Percentiles rank a stretch among this genome's conserved stretches.
phyloP scores from a whole-genome alignment of 805 yeast genomes.

The Hanseniaspora guilliermondii region DNA sequence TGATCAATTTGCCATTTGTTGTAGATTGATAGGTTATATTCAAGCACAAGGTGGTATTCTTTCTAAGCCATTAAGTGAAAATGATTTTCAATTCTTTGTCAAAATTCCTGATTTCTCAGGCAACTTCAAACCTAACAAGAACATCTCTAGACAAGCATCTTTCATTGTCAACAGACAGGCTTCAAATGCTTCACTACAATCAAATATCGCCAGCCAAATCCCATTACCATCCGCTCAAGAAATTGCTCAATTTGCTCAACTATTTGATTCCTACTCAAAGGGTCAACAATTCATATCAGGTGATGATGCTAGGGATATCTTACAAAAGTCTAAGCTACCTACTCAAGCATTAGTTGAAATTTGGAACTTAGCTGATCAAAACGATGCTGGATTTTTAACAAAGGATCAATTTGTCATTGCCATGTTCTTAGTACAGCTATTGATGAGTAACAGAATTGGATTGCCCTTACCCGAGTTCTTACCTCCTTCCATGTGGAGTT shows the following conservation, averaged over 20 bases:
- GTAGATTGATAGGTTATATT: slow-evolving; percentile 79
- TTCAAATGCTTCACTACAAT: slow-evolving; percentile 13
- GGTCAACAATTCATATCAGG: slow-evolving; percentile 54
- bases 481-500: slow-evolving; percentile 34
- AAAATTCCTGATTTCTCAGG: slow-evolving; percentile 37
- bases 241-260: slow-evolving; percentile 49
- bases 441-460: slow-evolving; percentile 46
- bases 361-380: slow-evolving; percentile 78
- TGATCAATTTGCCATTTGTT: slow-evolving; percentile 68
- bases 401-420: slow-evolving; percentile 76
- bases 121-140: slow-evolving; percentile 49
- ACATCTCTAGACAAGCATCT: slow-evolving; percentile 21
- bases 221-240: slow-evolving; percentile 48
- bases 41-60: slow-evolving; percentile 42
- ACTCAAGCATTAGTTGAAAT: slow-evolving; percentile 66
- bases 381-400: slow-evolving; percentile 57
- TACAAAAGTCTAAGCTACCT: slow-evolving; percentile 78
- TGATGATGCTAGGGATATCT: slow-evolving; percentile 69
- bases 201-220: slow-evolving; percentile 19
- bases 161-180: slow-evolving; percentile 14
- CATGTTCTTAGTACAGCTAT: slow-evolving; percentile 76
- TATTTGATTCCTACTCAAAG: slow-evolving; percentile 51
- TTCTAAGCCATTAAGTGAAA: slow-evolving; percentile 38
- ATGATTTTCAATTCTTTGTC: slow-evolving; percentile 25
- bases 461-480: slow-evolving; percentile 39